Conservation (phyloP, 805 yeast species). For the Ogataea philodendri region DNA sequence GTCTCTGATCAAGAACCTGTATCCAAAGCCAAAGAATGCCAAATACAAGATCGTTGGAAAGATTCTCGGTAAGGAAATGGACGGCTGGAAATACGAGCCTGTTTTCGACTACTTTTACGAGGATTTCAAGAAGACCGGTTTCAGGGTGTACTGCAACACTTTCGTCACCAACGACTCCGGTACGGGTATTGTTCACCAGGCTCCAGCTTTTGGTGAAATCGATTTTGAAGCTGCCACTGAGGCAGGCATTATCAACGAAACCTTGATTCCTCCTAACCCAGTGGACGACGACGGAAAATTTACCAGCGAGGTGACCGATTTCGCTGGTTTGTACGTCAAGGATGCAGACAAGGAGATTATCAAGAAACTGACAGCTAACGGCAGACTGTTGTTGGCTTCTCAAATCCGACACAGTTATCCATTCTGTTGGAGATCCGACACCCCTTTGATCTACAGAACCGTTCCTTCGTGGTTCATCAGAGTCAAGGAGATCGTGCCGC, state of each 20-base stretch:
- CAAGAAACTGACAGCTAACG: constrained; percentile 74
- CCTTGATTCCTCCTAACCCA: constrained; percentile 81
- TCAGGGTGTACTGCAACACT: constrained; percentile 75
- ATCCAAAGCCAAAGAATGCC: constrained; percentile 93
- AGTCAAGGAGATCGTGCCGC: constrained; percentile 80
- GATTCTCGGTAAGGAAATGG: constrained; percentile 74
- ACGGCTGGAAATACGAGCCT: constrained; percentile 79
- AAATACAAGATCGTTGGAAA: constrained; percentile 80
- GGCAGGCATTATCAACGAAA: constrained; percentile 71
- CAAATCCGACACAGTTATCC: constrained; percentile 97
- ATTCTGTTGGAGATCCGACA: constrained; percentile 99
- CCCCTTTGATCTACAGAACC: constrained; percentile 92
- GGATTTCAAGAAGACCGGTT: constrained; percentile 71
- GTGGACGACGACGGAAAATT: constrained; percentile 91
- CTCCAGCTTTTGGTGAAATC: constrained; percentile 99
- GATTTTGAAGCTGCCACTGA: constrained; percentile 83
- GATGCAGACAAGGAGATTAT: constrained; percentile 93
- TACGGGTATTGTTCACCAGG: constrained; percentile 98
- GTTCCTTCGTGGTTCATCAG: constrained; percentile 99
- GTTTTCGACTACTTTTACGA: constrained; percentile 79
- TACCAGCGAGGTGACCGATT: constrained; percentile 71
- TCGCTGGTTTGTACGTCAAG: constrained; percentile 83
- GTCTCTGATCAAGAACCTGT: constrained; percentile 73
- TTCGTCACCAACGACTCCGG: constrained; percentile 94
- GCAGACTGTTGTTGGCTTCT: constrained; percentile 68